Conservation (phyloP, 2,329 filamentous ascomycete genomes). For the Karstenula rhodostoma region DNA sequence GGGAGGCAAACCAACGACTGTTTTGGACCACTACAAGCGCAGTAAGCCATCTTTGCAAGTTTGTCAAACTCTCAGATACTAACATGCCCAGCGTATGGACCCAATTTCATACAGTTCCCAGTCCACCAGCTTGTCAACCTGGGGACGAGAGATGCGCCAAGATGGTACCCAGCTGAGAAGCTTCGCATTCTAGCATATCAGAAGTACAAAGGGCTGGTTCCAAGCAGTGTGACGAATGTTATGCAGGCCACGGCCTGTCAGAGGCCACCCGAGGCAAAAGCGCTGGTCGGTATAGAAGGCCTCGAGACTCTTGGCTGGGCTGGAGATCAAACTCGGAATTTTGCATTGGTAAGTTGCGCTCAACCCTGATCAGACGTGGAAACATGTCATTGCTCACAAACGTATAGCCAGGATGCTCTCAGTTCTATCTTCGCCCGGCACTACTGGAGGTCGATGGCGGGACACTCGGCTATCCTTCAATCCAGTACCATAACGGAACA, state of each 20-base stretch:
- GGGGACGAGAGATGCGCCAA: neutral
- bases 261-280: conserved; percentile 15
- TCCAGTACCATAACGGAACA: neutral
- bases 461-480: neutral
- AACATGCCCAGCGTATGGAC: neutral
- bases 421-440: neutral
- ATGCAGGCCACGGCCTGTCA: conserved; percentile 29
- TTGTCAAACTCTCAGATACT: neutral
- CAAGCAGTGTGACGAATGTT: conserved; percentile 17
- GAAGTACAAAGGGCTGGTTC: conserved; percentile 25
- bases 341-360: neutral
- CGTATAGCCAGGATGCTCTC: neutral
- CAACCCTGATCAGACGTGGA: neutral
- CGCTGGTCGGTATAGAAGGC: conserved; percentile 30
- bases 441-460: neutral
- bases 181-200: conserved; percentile 29
- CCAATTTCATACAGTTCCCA: neutral
- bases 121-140: neutral
- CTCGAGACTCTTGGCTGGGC: conserved; percentile 23
- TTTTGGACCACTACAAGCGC: neutral
- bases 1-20: neutral
- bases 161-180: conserved; percentile 3
- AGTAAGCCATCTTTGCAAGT: neutral
- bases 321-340: neutral
- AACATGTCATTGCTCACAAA: neutral